phyloP scores from a whole-genome alignment of 2,329 filamentous ascomycete genomes.

The Zasmidium citrigriseum region DNA sequence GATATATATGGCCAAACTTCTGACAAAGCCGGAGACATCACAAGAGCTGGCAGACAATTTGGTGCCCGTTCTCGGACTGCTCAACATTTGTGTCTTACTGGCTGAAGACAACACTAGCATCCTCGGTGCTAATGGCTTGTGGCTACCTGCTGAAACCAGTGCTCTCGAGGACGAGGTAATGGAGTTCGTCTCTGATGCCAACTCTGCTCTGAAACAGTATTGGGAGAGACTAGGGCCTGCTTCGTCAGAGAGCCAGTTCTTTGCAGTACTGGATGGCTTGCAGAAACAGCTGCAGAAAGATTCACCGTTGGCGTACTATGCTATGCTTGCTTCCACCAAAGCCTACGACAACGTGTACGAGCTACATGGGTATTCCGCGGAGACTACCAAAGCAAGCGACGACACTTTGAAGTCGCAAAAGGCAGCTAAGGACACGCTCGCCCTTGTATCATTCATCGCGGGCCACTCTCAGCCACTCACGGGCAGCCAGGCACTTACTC shows the following conservation, averaged over 20 bases:
- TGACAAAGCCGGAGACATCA: slow-evolving; percentile 44
- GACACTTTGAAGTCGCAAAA: slow-evolving; percentile 33
- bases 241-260: not conserved
- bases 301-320: slow-evolving; percentile 41
- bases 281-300: not conserved
- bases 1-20: slow-evolving; percentile 65
- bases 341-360: slow-evolving; percentile 44
- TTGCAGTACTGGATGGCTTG: slow-evolving; percentile 14
- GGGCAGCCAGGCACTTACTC: slow-evolving; percentile 48
- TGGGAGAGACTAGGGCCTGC: slow-evolving; percentile 11
- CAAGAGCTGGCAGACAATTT: slow-evolving; percentile 34
- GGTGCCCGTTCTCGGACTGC: slow-evolving; percentile 49
- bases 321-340: slow-evolving; percentile 40
- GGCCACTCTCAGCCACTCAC: slow-evolving; percentile 52
- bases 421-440: slow-evolving; percentile 45
- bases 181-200: slow-evolving; percentile 54
- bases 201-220: slow-evolving; percentile 48
- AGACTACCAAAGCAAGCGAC: slow-evolving; percentile 39
- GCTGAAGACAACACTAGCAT: slow-evolving; percentile 63
- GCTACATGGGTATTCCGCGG: slow-evolving; percentile 41
- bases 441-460: slow-evolving; percentile 50
- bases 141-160: slow-evolving; percentile 36
- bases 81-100: slow-evolving; percentile 58
- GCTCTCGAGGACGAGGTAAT: slow-evolving; percentile 56
- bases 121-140: slow-evolving; percentile 56